Percentiles rank a stretch among this genome's conserved stretches.
phyloP scores from a whole-genome alignment of 805 yeast genomes.

The Naumovozyma dairenensis region DNA sequence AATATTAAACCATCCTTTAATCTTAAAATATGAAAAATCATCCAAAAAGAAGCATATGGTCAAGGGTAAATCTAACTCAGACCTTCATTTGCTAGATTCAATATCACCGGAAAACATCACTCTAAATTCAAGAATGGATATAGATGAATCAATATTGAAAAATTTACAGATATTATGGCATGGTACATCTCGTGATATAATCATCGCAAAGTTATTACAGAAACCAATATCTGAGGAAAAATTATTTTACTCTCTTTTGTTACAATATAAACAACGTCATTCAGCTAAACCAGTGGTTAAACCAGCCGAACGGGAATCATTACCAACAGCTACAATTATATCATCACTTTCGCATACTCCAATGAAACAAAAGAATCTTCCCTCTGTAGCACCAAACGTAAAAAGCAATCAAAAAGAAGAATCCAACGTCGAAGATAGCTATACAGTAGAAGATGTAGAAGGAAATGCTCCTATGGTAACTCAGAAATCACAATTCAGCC shows the following conservation, averaged over 20 bases:
- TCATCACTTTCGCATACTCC: slow-evolving; percentile 1
- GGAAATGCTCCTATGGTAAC: slow-evolving; percentile 19
- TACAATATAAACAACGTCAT: slow-evolving; percentile 70
- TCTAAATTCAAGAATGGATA: slow-evolving; percentile 33
- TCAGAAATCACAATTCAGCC: slow-evolving; percentile 27
- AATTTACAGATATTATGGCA: slow-evolving; percentile 76
- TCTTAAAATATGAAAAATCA: slow-evolving; percentile 48
- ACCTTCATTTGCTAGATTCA: slow-evolving; percentile 17
- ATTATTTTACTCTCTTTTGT: slow-evolving; percentile 63
- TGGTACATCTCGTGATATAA: slow-evolving; percentile 52
- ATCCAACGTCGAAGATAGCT: not conserved
- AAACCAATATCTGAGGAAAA: slow-evolving; percentile 62
- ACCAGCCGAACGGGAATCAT: not conserved
- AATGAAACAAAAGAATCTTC: not conserved
- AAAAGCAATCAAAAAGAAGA: not conserved
- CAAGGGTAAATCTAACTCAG: slow-evolving; percentile 22
- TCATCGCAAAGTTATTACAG: slow-evolving; percentile 45
- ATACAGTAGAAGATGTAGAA: slow-evolving; percentile 4
- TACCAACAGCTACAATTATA: not conserved
- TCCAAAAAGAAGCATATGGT: slow-evolving; percentile 2
- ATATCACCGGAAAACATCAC: slow-evolving; percentile 9
- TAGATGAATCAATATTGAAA: slow-evolving; percentile 65
- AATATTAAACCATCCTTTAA: slow-evolving; percentile 67
- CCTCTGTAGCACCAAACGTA: not conserved
- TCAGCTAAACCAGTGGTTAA: slow-evolving; percentile 4